Base-by-base conservation (phyloP, 257 asterid species). In the Ehretia macrophylla region DNA sequence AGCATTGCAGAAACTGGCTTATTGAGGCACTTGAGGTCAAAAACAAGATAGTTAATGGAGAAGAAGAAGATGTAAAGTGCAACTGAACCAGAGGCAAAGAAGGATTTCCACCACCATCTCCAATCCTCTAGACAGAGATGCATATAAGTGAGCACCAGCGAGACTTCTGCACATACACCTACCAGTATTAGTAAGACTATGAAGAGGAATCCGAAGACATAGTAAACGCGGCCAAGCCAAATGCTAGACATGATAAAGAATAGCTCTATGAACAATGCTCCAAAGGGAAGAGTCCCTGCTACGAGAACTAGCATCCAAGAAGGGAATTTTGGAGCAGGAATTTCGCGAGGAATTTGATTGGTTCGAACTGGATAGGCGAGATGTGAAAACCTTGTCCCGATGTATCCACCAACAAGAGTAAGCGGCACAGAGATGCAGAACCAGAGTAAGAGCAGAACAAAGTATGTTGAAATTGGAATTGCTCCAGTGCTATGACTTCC, bases 51-150 rank as follows among this genome's bases (percentile, higher is more conserved):
- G 72, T 68, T 68, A 17, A 68, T 49, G 4, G 72, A 53, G 58
- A 60, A 68, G 16, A 60, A 54, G 45, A 68, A 68, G 8, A 68
- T 60, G 62, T 68, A 68, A 18, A 68, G 3, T 8, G 72, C 62
- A 18, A 68, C 63, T 16, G 72, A 60, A 9, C 72, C 72, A n/a
- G 72, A 68, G 0, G 72, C 52, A 20, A 60, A 68, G 72, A 60
- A 68, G 17, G 72, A 68, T 48, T 68, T 60, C 72, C 67, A 60
- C 72, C 67, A 60, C 72, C 72, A 68, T 21, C 67, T 60, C 72
- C 72, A 68, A 21, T 68, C 72, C 58, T 60, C 72, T 32, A 60
- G 53, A 14, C 67, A 68, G 0, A 68, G 62, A 19, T 68, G 72
- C 72, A 54, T 60, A 11, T 68, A 68, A 21, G 72, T 68, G 22